Evolutionary conservation across 768 basidiomycete species (phyloP), one percentile per base, ranked within the genome.

Genomic region (Lenzites betulinus): DNA sequence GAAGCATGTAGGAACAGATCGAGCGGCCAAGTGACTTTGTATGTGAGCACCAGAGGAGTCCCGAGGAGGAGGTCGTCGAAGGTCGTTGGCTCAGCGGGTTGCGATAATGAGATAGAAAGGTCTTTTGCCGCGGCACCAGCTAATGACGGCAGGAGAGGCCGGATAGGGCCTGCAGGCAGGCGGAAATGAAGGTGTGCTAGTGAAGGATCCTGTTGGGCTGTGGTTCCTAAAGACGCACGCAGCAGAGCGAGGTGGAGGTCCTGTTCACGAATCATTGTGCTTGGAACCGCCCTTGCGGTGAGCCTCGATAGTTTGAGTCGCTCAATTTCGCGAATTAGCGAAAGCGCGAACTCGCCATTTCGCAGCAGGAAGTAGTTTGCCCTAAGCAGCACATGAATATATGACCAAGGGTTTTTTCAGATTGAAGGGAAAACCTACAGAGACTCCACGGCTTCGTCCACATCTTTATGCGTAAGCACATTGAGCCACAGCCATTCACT

Each of bases 401-500:
- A 63, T 38, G 2, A 51, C 62, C 64, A 55, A 65, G 43, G 64
- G n/a, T n/a, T 48, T 26, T 54, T 26, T 36, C 39, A 46, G 22
- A 56, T 41, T n/a, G n/a, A 48, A 44, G 23, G 22, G 35, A 43
- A 22, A 0, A 75, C 91, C 71, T 73, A 94, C 93, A 95, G 71
- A 13, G 92, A 90, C 66, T 94, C 86, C 20, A 96, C 85, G 0
- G 93, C 89, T 23, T 89, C 89, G 63, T 90, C 87, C 0, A 95
- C 88, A 62, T 94, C 92, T 65, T 84, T 83, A 67, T 82, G 81
- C 2, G 93, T 95, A 52, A 97, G 77, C 38, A 96, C 88, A 68
- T 95, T 93, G 23, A 86, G 73, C 95, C 94, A 97, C 1, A 97
- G 78, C 93, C 94, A 97, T 78, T 97, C 95, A 69, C 93, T 90